Evolutionary conservation across 1,284 basidiomycete genomes (phyloP), one percentile per base, ranked within the genome.

Genomic region (Cutaneotrichosporon sp.): DNA sequence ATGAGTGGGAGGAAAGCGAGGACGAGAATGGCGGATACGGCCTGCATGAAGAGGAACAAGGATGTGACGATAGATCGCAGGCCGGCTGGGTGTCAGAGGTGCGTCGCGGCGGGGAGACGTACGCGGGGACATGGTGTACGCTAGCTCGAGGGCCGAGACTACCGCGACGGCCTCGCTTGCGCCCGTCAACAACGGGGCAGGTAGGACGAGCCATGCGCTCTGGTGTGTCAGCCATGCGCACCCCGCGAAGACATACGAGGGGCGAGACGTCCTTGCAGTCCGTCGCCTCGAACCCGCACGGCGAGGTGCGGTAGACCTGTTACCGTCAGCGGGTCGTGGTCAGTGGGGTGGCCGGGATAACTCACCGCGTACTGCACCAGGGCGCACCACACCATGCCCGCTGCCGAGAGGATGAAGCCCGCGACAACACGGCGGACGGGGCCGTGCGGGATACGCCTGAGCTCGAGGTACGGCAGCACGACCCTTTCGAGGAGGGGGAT

Each of bases 221-320:
- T 65, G 41, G 23, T 8, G 35, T 52, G 41, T 54, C 44, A 52
- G 47, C 17, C 13, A 30, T n/a, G n/a, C 26, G 10, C 26, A 30
- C 26, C 7, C 7, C 26, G 26, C 26, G 26, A 30, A 10, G 4
- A 36, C 63, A 36, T 13, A 59, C 56, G 12, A 60, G 37, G 2
- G 59, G 58, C 9, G 57, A 62, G 2, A 53, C 46, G 30, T 39
- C 37, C 5, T 60, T 53, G 39, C 62, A 58, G 0, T 48, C 54
- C 15, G 62, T 65, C 12, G 64, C 61, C 14, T 54, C n/a, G 46
- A 69, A 66, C 15, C 77, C 77, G 56, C 78, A 79, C 0, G 73
- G 69, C 30, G 72, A 75, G 3, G 61, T 70, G 57, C 67, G 51
- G 70, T 79, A 79, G 50, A 80, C 77, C 61, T 72, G n/a, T n/a